Conservation (phyloP, 2,329 filamentous ascomycete species). For the Dendryphion nanum region DNA sequence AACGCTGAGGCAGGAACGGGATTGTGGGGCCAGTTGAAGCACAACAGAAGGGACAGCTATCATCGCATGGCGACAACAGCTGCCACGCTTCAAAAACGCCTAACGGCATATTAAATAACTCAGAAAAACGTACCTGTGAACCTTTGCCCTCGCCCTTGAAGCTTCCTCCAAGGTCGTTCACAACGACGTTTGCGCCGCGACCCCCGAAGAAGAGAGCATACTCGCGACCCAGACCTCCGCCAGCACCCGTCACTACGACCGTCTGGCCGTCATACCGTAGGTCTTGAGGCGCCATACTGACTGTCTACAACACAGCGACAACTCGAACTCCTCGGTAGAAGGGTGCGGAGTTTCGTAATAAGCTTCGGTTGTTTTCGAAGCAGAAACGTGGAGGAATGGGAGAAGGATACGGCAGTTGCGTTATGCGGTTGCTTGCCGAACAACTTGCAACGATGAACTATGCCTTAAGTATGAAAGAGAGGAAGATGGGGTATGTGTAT, state of each 20-base stretch:
- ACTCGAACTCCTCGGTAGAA: constrained; percentile 2
- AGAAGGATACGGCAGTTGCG: constrained; percentile 4
- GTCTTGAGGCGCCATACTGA: constrained; percentile 41
- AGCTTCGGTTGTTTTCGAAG: not conserved
- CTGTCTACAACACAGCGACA: constrained; percentile 1
- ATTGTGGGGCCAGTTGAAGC: constrained; percentile 4
- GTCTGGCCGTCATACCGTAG: constrained; percentile 86
- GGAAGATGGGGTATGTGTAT: not conserved
- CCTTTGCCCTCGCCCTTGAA: constrained; percentile 91
- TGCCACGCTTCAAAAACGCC: not conserved
- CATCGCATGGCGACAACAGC: too few relatives aligned
- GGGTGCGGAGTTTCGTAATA: not conserved
- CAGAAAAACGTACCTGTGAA: constrained; percentile 67
- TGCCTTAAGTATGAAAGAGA: not conserved
- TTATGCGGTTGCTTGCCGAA: not conserved
- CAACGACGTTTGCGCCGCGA: constrained; percentile 88
- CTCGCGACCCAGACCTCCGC: constrained; percentile 76
- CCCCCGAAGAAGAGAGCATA: constrained; percentile 89
- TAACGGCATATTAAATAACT: not conserved
- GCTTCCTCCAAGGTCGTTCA: constrained; percentile 91
- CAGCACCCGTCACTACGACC: constrained; percentile 83
- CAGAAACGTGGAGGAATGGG: not conserved
- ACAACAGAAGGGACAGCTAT: constrained; percentile 4
- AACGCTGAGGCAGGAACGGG: constrained; percentile 1
- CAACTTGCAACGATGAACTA: not conserved